A percentile compares a stretch with the other conserved stretches of the same genome.
Conservation (phyloP, 768 basidiomycete species). For the Sistotremastrum niveocremeum region DNA sequence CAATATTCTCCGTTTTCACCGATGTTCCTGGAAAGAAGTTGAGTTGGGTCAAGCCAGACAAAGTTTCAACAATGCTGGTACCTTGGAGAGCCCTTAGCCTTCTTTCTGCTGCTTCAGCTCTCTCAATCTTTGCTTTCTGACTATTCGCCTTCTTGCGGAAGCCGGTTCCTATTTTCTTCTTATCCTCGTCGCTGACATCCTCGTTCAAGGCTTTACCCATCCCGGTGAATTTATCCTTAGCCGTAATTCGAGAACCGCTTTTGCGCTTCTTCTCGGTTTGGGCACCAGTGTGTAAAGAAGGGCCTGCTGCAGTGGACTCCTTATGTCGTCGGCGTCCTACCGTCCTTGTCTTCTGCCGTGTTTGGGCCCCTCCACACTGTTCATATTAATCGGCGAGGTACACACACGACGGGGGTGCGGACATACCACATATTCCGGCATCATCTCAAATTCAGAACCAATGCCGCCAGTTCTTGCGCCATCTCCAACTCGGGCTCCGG, state of each 20-base stretch:
- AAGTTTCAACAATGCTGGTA: background rate
- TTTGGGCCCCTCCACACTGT: slow-evolving; percentile 73
- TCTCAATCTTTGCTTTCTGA: slow-evolving; percentile 10
- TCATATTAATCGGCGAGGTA: background rate
- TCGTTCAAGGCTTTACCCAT: slow-evolving; percentile 40
- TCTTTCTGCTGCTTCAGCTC: slow-evolving; percentile 10
- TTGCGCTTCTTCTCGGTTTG: slow-evolving; percentile 60
- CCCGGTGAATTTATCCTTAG: slow-evolving; percentile 46
- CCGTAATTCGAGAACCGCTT: slow-evolving; percentile 53
- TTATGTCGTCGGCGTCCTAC: slow-evolving; percentile 26
- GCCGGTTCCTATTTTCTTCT: slow-evolving; percentile 36
- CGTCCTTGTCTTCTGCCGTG: slow-evolving; percentile 38
- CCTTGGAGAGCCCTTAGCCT: slow-evolving; percentile 7
- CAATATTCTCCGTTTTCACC: no score
- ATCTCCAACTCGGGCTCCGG: slow-evolving; percentile 57
- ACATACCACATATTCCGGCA: slow-evolving; percentile 67
- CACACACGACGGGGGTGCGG: background rate
- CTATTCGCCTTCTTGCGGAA: slow-evolving; percentile 52
- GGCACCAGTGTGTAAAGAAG: slow-evolving; percentile 43
- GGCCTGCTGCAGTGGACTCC: slow-evolving; percentile 24
- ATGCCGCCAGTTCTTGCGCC: slow-evolving; percentile 39
- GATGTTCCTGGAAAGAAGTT: no score
- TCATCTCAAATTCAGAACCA: slow-evolving; percentile 38
- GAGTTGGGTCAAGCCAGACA: no score
- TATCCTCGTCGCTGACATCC: slow-evolving; percentile 20